Percentiles rank a stretch among this genome's conserved stretches.
Conservation (phyloP, 768 basidiomycete genomes). For the Leccinum ochraceum region DNA sequence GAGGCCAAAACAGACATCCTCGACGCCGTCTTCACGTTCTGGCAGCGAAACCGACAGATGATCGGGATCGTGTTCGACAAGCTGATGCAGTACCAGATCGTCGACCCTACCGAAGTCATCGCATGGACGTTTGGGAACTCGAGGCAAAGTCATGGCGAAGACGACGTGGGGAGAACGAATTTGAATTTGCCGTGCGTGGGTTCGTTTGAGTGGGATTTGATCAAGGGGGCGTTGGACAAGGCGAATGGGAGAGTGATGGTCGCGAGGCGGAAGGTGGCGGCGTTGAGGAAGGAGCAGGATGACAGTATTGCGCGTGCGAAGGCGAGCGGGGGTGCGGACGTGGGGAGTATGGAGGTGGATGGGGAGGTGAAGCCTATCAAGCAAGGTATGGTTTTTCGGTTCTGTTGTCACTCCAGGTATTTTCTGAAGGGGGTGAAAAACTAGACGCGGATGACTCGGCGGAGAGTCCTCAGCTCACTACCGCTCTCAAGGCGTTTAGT, state of each 20-base stretch:
- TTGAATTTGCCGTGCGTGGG: slow-evolving; percentile 41
- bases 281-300: slow-evolving; percentile 86
- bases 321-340: slow-evolving; percentile 56
- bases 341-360: slow-evolving; percentile 62
- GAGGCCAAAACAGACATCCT: slow-evolving; percentile 75
- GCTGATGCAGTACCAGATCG: slow-evolving; percentile 96
- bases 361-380: slow-evolving; percentile 66
- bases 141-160: slow-evolving; percentile 35
- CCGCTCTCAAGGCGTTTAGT: slow-evolving; percentile 72
- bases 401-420: background rate
- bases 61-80: slow-evolving; percentile 94
- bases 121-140: slow-evolving; percentile 75
- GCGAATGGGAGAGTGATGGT: slow-evolving; percentile 85
- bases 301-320: slow-evolving; percentile 76
- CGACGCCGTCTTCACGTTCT: slow-evolving; percentile 71
- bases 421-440: background rate
- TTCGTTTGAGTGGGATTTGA: slow-evolving; percentile 81
- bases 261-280: slow-evolving; percentile 70
- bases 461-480: slow-evolving; percentile 69
- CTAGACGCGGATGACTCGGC: slow-evolving; percentile 42
- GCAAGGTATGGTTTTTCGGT: slow-evolving; percentile 26
- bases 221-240: slow-evolving; percentile 85
- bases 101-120: slow-evolving; percentile 91
- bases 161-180: slow-evolving; percentile 36
- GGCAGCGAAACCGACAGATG: slow-evolving; percentile 85